phyloP scores from a whole-genome alignment of 108 stramenopile genomes.

The Ochromonas danica region DNA sequence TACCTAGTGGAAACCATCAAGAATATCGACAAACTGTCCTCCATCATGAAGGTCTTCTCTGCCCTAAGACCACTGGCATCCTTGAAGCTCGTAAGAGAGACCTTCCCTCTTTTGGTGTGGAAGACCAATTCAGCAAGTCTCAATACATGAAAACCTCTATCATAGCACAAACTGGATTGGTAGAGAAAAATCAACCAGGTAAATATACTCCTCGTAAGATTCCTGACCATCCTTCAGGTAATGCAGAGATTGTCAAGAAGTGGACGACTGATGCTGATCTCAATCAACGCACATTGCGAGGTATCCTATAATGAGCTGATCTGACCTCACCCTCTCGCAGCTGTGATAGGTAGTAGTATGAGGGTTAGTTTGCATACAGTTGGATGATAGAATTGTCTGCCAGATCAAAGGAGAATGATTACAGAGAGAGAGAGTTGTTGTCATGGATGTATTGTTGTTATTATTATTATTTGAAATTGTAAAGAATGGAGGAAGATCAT shows the following conservation, averaged over 20 bases:
- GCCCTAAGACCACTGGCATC: constrained; percentile 42
- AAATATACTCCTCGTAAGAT: constrained; percentile 8
- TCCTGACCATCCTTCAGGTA: neutral
- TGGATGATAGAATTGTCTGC: too few species aligned
- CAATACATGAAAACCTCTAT: neutral
- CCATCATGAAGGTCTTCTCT: constrained; percentile 45
- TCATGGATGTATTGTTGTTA: too few species aligned
- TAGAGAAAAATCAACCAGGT: neutral
- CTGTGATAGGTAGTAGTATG: too few species aligned
- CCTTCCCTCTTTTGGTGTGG: constrained; percentile 43
- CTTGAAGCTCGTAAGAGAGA: constrained; percentile 43
- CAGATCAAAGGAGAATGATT: too few species aligned
- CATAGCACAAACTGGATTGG: neutral
- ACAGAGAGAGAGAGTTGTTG: too few species aligned
- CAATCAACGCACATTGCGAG: neutral
- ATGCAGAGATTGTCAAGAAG: neutral
- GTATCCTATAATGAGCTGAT: neutral
- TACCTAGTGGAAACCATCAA: constrained; percentile 8
- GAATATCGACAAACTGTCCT: constrained; percentile 47
- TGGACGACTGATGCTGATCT: neutral
- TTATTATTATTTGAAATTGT: too few species aligned
- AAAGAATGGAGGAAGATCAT: too few species aligned
- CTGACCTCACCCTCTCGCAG: too few species aligned
- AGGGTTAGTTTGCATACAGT: too few species aligned
- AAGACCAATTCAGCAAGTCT: constrained; percentile 50